Evolutionary conservation across 2,329 filamentous ascomycete genomes (phyloP).

Genomic region (Scytalidium lignicola): DNA sequence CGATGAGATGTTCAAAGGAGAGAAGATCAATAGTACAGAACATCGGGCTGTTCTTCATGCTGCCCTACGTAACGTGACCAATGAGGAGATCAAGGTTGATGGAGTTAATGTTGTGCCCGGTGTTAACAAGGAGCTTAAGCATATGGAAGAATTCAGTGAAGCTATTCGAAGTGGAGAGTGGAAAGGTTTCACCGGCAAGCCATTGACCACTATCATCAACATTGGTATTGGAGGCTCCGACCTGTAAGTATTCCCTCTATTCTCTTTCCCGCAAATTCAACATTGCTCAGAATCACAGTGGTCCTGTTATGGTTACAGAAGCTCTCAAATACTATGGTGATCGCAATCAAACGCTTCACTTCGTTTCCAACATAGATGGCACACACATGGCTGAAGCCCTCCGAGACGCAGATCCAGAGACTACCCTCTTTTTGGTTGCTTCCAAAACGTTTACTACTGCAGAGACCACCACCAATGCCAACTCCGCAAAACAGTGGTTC

Average conservation of each 20-base stretch:
- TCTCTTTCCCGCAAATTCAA: not conserved
- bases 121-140: slow-evolving; percentile 84
- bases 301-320: slow-evolving; percentile 98
- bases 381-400: slow-evolving; percentile 96
- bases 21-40: slow-evolving; percentile 99
- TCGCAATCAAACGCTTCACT: slow-evolving; percentile 83
- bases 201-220: slow-evolving; percentile 94
- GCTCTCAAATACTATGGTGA: slow-evolving; percentile 92
- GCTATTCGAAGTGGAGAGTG: slow-evolving; percentile 90
- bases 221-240: slow-evolving; percentile 97
- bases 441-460: slow-evolving; percentile 99
- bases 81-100: slow-evolving; percentile 78
- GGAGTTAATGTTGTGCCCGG: slow-evolving; percentile 91
- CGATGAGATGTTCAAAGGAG: slow-evolving; percentile 94
- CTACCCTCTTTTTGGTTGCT: slow-evolving; percentile 95
- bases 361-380: slow-evolving; percentile 99
- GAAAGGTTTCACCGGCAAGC: slow-evolving; percentile 97
- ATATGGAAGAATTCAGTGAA: slow-evolving; percentile 98
- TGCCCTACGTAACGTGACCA: slow-evolving; percentile 84
- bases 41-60: slow-evolving; percentile 92
- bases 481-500: slow-evolving; percentile 97
- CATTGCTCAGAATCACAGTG: slow-evolving; percentile 43
- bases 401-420: slow-evolving; percentile 84
- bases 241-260: slow-evolving; percentile 60
- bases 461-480: slow-evolving; percentile 95